These are phyloP conservation scores for Lepidium sativum DNA, from an alignment of 345 rosid genomes.

Conservation along the genomic window DNA sequence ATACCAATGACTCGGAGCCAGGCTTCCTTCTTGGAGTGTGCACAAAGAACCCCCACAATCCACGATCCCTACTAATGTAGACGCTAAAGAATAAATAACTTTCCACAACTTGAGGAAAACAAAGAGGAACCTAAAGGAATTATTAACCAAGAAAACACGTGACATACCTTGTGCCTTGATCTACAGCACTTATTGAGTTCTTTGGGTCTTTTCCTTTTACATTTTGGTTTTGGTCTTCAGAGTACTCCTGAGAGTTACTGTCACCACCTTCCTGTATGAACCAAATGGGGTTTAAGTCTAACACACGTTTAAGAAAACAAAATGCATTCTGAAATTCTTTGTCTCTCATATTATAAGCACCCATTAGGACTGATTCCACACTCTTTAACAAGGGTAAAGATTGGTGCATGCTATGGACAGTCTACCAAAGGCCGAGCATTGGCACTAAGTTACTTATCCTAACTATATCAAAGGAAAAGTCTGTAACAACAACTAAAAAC, in stretches of 20 bases:
- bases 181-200: constrained; percentile 23
- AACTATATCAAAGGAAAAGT: not conserved
- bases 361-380: not conserved
- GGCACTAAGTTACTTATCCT: not conserved
- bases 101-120: constrained; percentile 15
- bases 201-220: constrained; percentile 36
- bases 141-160: constrained; percentile 2
- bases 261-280: constrained; percentile 57
- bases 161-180: constrained; percentile 45
- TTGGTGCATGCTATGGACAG: not conserved
- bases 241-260: constrained; percentile 34
- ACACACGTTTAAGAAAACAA: not conserved
- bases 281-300: constrained; percentile 21
- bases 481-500: constrained; percentile 28
- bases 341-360: not conserved
- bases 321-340: not conserved
- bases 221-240: constrained; percentile 35
- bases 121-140: not conserved
- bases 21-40: constrained; percentile 35
- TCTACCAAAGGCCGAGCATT: not conserved
- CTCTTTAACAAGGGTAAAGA: not conserved
- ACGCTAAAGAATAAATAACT: not conserved
- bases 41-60: constrained; percentile 51
- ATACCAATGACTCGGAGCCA: constrained; percentile 30
- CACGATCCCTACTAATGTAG: constrained; percentile 40